Percentiles rank a stretch among this genome's conserved stretches.
Conservation (phyloP, 441 rosid genomes). For the Syzygium malaccense region DNA sequence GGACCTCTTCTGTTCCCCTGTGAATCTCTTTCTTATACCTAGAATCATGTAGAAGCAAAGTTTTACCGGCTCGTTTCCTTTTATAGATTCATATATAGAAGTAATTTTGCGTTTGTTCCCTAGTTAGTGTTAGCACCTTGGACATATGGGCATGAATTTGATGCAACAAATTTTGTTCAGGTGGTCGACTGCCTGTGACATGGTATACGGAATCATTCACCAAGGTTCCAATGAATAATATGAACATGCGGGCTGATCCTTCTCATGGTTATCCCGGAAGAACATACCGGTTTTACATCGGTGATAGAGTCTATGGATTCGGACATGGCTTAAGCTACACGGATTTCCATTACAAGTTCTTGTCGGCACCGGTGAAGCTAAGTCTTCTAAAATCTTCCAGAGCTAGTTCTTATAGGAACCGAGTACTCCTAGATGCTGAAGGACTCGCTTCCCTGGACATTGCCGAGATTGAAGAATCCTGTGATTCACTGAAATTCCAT, state of each 20-base stretch:
- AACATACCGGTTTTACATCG: constrained; percentile 70
- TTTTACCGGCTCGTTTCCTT: neutral
- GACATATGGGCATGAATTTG: neutral
- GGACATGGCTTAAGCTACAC: constrained; percentile 85
- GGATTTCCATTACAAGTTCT: constrained; percentile 40
- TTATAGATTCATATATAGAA: neutral
- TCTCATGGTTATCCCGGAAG: constrained; percentile 61
- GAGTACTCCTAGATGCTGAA: constrained; percentile 21
- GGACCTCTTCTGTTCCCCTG: neutral
- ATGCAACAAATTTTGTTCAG: constrained; percentile 16
- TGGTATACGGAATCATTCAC: constrained; percentile 67
- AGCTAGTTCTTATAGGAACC: constrained; percentile 23
- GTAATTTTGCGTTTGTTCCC: neutral
- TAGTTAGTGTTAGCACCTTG: neutral
- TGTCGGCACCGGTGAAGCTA: constrained; percentile 51
- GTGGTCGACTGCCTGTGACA: constrained; percentile 65
- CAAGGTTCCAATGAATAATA: constrained; percentile 47
- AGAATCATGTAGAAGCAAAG: neutral
- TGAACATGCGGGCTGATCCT: constrained; percentile 57
- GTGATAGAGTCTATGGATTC: constrained; percentile 51
- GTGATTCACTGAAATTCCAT: constrained; percentile 41
- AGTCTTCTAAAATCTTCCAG: constrained; percentile 24
- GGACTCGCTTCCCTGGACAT: constrained; percentile 17
- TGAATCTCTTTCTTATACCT: neutral
- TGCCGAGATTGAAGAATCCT: constrained; percentile 31